Conservation (phyloP, 164 flowering plant genomes). For the Hamamelis virginiana region DNA sequence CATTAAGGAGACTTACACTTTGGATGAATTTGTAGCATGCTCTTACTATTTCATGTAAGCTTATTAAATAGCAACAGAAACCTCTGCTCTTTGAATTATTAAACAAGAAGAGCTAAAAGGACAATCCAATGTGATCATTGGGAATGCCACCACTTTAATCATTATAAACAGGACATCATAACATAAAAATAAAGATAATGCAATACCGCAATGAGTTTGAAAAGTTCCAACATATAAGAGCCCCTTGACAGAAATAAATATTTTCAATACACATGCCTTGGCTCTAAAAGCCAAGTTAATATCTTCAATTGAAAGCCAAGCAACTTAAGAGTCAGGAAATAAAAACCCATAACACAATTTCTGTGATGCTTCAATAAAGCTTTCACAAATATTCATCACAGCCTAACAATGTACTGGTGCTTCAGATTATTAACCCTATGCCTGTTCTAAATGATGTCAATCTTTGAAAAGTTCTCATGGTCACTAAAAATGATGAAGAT, state of each 20-base stretch:
- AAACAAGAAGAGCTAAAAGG: no score
- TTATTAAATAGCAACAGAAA: no score
- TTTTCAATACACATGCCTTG: neutral
- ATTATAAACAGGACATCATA: neutral
- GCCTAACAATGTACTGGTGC: slow-evolving; percentile 24
- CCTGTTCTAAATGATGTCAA: slow-evolving; percentile 29
- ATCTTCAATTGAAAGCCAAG: neutral
- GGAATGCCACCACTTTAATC: neutral
- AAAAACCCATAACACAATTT: slow-evolving; percentile 13
- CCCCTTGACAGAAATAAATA: neutral
- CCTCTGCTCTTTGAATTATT: no score
- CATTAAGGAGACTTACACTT: no score
- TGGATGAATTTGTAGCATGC: no score
- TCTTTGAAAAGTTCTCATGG: slow-evolving; percentile 25
- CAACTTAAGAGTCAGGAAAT: slow-evolving; percentile 1
- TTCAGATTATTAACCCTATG: slow-evolving; percentile 34
- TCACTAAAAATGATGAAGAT: slow-evolving; percentile 16
- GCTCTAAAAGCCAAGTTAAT: neutral
- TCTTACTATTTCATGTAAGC: no score
- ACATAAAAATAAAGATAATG: neutral
- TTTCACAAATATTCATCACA: slow-evolving; percentile 22
- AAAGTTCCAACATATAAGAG: neutral
- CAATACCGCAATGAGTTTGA: neutral
- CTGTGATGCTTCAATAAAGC: slow-evolving; percentile 11
- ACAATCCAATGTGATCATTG: no score